Evolutionary conservation across 2,329 filamentous ascomycete species (phyloP), one percentile per base, ranked within the genome.

Genomic region (Colletotrichum orbiculare): DNA sequence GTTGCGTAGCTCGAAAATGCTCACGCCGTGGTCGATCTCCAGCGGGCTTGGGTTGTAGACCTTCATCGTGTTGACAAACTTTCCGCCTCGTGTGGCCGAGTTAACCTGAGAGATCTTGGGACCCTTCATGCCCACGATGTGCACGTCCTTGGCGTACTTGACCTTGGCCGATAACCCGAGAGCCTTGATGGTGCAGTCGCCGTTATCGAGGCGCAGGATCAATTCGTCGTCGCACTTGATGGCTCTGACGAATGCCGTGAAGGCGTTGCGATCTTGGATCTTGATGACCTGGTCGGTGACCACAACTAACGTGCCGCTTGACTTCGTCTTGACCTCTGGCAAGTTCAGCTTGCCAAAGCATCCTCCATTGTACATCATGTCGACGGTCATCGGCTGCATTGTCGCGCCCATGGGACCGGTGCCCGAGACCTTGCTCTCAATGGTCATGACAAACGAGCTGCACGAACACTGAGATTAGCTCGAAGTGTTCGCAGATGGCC

Each of bases 1-100:
- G 42, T 72, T 73, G 43, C 70, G 69, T 33, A 79, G 67, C 62
- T 76, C 73, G 35, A 78, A 78, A 15, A 69, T 59, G 56, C 73
- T 74, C 13, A 60, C 45, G 2, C 74, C 76, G 54, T 74, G 69
- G 35, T 74, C 71, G 6, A 79, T 70, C 62, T 76, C 75, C 38
- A 77, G 69, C 4, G 72, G 70, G 15, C 74, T 74, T 10, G 70
- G 68, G 66, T 75, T 78, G 15, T 63, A 54, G 41, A 77, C 60
- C 53, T 59, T 68, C 48, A 78, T 65, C 11, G 62, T 66, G 43
- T 75, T 65, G 17, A 56, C 17, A 10, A 68, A 52, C 3, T 58
- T 68, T 5, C 52, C 54, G 33, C 60, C 68, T 35, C 68, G 62
- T 17, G 70, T 67, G 38, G 72, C 47, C n/a, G 62, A 69, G 34